Percentiles rank a stretch among this genome's conserved stretches.
phyloP scores from a whole-genome alignment of 2,329 filamentous ascomycete species.

The Dendryphion nanum region DNA sequence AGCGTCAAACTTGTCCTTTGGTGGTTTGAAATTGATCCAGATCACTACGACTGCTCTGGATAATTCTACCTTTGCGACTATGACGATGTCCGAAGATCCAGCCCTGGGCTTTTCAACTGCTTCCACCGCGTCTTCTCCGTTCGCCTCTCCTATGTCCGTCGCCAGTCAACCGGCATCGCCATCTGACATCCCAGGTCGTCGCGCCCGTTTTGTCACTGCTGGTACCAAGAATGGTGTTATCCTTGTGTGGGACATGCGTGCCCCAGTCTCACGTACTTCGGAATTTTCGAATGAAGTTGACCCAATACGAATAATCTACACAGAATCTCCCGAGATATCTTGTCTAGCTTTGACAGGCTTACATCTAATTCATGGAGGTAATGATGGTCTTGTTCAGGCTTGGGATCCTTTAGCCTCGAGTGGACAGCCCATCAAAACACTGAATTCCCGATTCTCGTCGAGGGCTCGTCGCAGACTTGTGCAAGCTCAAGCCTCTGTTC shows the following conservation, averaged over 20 bases:
- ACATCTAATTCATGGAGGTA: conserved; percentile 89
- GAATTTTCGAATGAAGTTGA: conserved; percentile 59
- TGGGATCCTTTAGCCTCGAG: conserved; percentile 94
- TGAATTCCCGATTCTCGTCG: conserved; percentile 81
- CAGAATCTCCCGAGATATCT: conserved; percentile 84
- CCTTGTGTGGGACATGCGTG: conserved; percentile 81
- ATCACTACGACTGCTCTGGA: conserved; percentile 74
- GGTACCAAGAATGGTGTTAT: conserved; percentile 79
- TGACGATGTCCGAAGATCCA: conserved; percentile 77
- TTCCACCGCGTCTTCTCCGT: conserved; percentile 54
- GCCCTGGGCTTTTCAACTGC: conserved; percentile 59
- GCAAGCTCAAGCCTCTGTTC: conserved; percentile 65
- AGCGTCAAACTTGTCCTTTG: conserved; percentile 60
- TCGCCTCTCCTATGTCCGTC: conserved; percentile 53
- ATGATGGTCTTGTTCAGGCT: conserved; percentile 89
- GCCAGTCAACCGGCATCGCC: conserved; percentile 44
- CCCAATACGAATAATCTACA: conserved; percentile 80
- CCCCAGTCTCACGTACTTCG: conserved; percentile 55
- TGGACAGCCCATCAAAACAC: conserved; percentile 73
- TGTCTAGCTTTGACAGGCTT: conserved; percentile 80
- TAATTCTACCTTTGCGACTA: conserved; percentile 66
- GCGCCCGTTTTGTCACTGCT: conserved; percentile 75
- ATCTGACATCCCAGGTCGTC: conserved; percentile 76
- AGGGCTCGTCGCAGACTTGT: conserved; percentile 74
- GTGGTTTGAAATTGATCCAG: conserved; percentile 56